Evolutionary conservation across 345 rosid species (phyloP).

Genomic region (Dimocarpus longan): DNA sequence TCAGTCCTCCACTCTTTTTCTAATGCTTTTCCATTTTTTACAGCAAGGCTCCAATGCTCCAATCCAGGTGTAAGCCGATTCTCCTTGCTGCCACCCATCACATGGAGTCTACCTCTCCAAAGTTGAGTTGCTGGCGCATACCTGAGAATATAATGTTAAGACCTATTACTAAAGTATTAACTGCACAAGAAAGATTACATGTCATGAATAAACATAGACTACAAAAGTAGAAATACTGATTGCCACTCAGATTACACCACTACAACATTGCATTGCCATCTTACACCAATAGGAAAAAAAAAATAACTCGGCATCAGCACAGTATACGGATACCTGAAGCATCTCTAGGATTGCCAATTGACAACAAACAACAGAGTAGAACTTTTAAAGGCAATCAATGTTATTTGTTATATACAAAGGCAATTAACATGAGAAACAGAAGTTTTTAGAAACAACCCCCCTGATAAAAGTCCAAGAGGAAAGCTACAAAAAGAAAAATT

Average conservation of each 20-base stretch:
- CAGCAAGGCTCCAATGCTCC: conserved; percentile 93
- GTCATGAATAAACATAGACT: conserved; percentile 5
- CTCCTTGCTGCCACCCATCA: conserved; percentile 99
- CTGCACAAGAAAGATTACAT: not conserved
- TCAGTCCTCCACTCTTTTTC: conserved; percentile 90
- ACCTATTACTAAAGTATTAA: not conserved
- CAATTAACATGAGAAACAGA: not conserved
- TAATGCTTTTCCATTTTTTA: conserved; percentile 79
- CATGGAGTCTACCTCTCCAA: conserved; percentile 99
- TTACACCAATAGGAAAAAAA: not conserved
- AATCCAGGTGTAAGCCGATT: conserved; percentile 82
- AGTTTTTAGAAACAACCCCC: not conserved
- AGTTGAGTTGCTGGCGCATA: conserved; percentile 98
- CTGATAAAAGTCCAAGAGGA: not conserved
- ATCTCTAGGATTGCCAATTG: not conserved
- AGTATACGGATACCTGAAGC: not conserved
- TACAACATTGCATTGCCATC: not conserved
- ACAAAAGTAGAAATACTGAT: not conserved
- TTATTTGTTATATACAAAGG: not conserved
- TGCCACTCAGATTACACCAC: not conserved
- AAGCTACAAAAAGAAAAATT: not conserved
- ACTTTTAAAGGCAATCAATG: not conserved
- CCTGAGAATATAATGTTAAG: conserved; percentile 42
- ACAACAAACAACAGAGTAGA: not conserved
- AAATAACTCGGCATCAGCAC: not conserved